Conservation (phyloP, 192 early-diverging fungal species). For the Backusella mclennaniae region DNA sequence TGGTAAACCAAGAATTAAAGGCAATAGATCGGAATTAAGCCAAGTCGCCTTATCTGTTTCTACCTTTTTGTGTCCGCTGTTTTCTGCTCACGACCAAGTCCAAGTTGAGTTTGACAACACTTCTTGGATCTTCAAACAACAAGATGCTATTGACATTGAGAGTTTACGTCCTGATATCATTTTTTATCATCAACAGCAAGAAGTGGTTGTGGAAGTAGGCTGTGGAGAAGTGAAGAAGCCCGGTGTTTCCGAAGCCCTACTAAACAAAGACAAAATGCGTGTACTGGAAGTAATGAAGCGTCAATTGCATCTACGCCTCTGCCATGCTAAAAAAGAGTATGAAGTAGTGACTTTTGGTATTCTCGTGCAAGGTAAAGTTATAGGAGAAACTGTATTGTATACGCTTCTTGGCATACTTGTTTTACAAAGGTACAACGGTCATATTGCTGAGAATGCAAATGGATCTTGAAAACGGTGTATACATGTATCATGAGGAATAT, state of each 20-base stretch:
- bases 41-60: not conserved
- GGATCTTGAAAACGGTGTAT: constrained; percentile 11
- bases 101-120: constrained; percentile 9
- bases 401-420: not conserved
- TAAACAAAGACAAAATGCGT: not conserved
- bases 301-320: constrained; percentile 10
- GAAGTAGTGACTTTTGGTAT: constrained; percentile 12
- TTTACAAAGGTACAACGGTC: constrained; percentile 6
- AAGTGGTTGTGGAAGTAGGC: not conserved
- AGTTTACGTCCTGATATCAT: constrained; percentile 5
- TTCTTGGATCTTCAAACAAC: constrained; percentile 9
- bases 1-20: constrained; percentile 9
- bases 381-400: not conserved
- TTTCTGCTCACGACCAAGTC: not conserved
- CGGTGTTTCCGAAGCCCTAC: not conserved
- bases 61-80: constrained; percentile 12
- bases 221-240: constrained; percentile 9
- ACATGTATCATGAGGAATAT: constrained; percentile 4
- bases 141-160: not conserved
- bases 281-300: constrained; percentile 17
- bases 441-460: constrained; percentile 1
- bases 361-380: constrained; percentile 9
- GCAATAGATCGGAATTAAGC: constrained; percentile 5
- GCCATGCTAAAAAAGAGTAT: not conserved
- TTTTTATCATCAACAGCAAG: not conserved